Evolutionary conservation across 1,139 yeast species (phyloP), one percentile per base, ranked within the genome.

Genomic region (Trichomonascaceae sp.): DNA sequence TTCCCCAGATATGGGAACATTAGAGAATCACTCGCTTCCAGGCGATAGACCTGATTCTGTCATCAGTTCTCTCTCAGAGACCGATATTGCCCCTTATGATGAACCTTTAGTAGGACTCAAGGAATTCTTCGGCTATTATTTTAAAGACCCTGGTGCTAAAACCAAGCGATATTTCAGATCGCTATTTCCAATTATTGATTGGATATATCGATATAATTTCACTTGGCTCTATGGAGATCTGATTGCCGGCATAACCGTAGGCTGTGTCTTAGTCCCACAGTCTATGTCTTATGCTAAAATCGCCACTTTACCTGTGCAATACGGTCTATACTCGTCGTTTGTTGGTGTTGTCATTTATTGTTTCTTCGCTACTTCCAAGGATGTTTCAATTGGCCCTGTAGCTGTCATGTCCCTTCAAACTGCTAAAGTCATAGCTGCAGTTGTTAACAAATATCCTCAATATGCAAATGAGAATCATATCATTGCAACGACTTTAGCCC

Each of bases 341-440:
- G 86, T 91, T 50, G 98, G 98, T 66, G 96, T 90, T 17, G 81
- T 89, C 67, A 81, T 87, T 55, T 91, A 91, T 69, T 85, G 95
- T 50, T 80, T 90, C 64, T 91, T 91, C 69, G 98, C 97, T 15
- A 91, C 97, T 17, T 87, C 96, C 18, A 91, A 90, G 71, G 98
- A 91, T 76, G 96, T 91, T 47, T 86, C 95, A 58, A 90, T 91
- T 64, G 98, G 97, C 36, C 97, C 98, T 5, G 98, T 91, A 43
- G 98, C 98, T 1, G 97, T 91, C 58, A 90, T 91, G 96, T 87
- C 96, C 13, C 70, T 83, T 60, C 91, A 90, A 69, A 90, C 88
- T 32, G 83, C 91, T 49, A 87, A 85, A 67, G 91, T 88, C 51
- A 78, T 90, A 55, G 79, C 81, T 36, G 76, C 77, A 53, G 95